Evolutionary conservation across 2,329 filamentous ascomycete genomes (phyloP).

Genomic region (Didymellaceae sp.): DNA sequence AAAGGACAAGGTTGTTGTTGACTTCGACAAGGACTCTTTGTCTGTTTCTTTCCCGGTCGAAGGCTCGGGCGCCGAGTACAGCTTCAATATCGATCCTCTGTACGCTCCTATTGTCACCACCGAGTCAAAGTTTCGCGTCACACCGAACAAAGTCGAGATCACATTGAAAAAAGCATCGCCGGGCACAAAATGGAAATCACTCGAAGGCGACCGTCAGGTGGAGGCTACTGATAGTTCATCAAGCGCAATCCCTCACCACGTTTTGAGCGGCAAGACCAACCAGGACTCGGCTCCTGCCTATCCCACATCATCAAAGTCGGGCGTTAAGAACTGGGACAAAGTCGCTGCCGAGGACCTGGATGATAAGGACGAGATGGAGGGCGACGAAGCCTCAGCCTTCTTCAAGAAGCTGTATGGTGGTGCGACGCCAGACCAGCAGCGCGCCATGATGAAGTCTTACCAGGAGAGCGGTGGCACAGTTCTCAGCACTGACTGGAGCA

Average conservation of each 20-base stretch:
- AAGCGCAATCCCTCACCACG: conserved; percentile 24
- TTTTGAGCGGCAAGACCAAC: conserved; percentile 26
- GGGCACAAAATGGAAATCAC: conserved; percentile 71
- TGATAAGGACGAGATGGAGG: conserved; percentile 61
- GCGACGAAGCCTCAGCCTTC: conserved; percentile 76
- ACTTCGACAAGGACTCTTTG: conserved; percentile 59
- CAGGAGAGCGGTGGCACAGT: conserved; percentile 92
- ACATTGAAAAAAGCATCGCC: conserved; percentile 70
- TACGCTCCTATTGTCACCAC: conserved; percentile 69
- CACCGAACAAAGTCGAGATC: conserved; percentile 81
- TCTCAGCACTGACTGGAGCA: conserved; percentile 88
- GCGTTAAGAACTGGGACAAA: conserved; percentile 92
- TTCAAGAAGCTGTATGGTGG: conserved; percentile 88
- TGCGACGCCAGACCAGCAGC: conserved; percentile 77
- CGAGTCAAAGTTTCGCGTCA: conserved; percentile 68
- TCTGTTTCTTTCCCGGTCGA: conserved; percentile 65
- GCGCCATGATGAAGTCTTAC: conserved; percentile 98
- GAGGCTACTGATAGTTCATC: conserved; percentile 14
- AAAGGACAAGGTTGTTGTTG: conserved; percentile 61
- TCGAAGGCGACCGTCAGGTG: conserved; percentile 54
- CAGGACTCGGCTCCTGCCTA: conserved; percentile 65
- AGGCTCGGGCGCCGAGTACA: conserved; percentile 61
- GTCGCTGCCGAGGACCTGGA: conserved; percentile 62
- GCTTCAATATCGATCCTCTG: conserved; percentile 70
- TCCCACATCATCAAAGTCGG: conserved; percentile 82